Percentiles rank a stretch among this genome's conserved stretches.
Conservation (phyloP, 192 early-diverging fungal species). For the Coemansia sp. region DNA sequence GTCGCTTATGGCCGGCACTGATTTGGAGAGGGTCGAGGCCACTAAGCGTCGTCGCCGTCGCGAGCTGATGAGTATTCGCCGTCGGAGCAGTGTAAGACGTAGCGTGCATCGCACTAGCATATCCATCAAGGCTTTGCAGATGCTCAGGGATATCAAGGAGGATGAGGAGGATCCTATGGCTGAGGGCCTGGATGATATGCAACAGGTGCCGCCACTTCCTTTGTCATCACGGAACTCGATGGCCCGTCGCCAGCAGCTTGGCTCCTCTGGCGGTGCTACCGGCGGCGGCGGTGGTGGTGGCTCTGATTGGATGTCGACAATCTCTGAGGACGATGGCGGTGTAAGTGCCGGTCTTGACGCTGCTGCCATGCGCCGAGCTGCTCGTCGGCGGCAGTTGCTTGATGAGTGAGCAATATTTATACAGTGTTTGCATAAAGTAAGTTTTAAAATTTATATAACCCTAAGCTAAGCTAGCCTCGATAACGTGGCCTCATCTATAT, state of each 20-base stretch:
- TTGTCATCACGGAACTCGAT: slow-evolving; percentile 14
- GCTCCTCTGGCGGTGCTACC: background rate
- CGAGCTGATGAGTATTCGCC: slow-evolving; percentile 49
- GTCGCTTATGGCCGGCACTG: slow-evolving; percentile 64
- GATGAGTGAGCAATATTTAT: too few species aligned
- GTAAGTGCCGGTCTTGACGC: slow-evolving; percentile 8
- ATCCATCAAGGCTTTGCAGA: slow-evolving; percentile 52
- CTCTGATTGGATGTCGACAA: slow-evolving; percentile 28
- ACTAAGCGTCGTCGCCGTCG: slow-evolving; percentile 44
- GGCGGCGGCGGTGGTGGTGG: too few species aligned
- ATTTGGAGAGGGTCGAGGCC: slow-evolving; percentile 55
- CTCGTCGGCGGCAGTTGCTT: slow-evolving; percentile 39
- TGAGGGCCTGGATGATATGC: background rate
- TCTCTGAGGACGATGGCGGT: slow-evolving; percentile 31
- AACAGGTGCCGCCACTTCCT: slow-evolving; percentile 16
- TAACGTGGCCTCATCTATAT: too few species aligned
- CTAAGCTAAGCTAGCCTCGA: too few species aligned
- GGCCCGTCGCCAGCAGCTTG: slow-evolving; percentile 10
- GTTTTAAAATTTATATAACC: too few species aligned
- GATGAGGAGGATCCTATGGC: slow-evolving; percentile 14
- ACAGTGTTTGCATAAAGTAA: too few species aligned
- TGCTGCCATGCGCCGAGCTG: slow-evolving; percentile 25
- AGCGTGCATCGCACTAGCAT: slow-evolving; percentile 52
- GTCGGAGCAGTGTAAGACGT: slow-evolving; percentile 51
- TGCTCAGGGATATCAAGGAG: slow-evolving; percentile 52